A percentile compares a stretch with the other conserved stretches of the same genome.
Conservation (phyloP, 164 flowering plant species). For the Tinospora cordifolia region DNA sequence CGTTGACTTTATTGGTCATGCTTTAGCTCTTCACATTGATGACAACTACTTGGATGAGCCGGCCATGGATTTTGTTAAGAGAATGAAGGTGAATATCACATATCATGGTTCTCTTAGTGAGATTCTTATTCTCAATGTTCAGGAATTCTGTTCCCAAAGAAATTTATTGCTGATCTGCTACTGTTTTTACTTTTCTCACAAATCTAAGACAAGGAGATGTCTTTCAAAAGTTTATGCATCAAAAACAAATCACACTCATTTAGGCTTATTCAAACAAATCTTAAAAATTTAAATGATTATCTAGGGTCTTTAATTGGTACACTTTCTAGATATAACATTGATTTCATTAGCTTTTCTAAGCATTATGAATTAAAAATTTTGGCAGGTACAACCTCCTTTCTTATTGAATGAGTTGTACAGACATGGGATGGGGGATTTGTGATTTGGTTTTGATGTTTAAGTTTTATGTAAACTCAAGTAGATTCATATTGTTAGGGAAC, state of each 20-base stretch:
- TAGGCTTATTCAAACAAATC: background rate
- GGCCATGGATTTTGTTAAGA: conserved; percentile 71
- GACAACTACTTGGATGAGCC: conserved; percentile 81
- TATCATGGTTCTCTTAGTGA: conserved; percentile 1
- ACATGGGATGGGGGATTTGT: no score
- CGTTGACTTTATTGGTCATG: conserved; percentile 91
- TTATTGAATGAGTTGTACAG: no score
- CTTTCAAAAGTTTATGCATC: background rate
- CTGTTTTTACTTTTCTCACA: background rate
- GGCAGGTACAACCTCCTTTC: no score
- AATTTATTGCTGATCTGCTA: background rate
- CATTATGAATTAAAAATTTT: no score
- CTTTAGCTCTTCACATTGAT: conserved; percentile 73
- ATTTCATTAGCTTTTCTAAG: no score
- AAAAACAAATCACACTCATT: background rate
- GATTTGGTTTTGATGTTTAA: no score
- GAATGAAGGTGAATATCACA: conserved; percentile 57
- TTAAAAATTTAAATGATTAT: no score
- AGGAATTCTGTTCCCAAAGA: background rate
- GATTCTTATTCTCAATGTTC: background rate
- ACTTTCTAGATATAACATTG: no score
- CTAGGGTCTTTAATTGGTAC: no score
- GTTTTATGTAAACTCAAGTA: no score
- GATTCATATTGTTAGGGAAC: no score
- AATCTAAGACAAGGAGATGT: background rate